A percentile compares a stretch with the other conserved stretches of the same genome.
Evolutionary conservation across 2,329 filamentous ascomycete genomes (phyloP).

Genomic region (Erysiphe pulchra): DNA sequence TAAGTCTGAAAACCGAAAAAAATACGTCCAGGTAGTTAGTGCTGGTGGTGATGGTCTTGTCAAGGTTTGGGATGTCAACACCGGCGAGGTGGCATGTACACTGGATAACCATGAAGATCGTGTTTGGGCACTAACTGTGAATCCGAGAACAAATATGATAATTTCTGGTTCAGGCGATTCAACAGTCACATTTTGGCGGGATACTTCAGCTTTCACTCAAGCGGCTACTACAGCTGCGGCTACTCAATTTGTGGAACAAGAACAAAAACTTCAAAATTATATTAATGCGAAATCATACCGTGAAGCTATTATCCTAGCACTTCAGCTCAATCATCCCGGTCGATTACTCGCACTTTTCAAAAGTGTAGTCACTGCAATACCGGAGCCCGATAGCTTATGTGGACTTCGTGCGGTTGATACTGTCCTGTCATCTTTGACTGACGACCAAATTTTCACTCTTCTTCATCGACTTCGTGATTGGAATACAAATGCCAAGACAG

Average conservation of each 20-base stretch:
- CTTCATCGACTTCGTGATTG: conserved; percentile 71
- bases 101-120: conserved; percentile 93
- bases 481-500: conserved; percentile 86
- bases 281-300: conserved; percentile 72
- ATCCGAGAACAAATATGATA: conserved; percentile 43
- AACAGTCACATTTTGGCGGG: conserved; percentile 84
- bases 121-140: conserved; percentile 67
- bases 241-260: conserved; percentile 66
- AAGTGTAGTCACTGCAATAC: conserved; percentile 37
- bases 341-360: conserved; percentile 67
- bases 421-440: conserved; percentile 51
- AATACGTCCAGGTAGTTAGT: conserved; percentile 48
- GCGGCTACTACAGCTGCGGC: conserved; percentile 47
- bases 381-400: conserved; percentile 35
- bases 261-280: conserved; percentile 83
- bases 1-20: conserved; percentile 23
- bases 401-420: conserved; percentile 53
- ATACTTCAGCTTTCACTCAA: conserved; percentile 63
- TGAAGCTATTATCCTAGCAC: conserved; percentile 72
- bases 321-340: conserved; percentile 84
- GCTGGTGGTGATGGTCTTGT: conserved; percentile 86
- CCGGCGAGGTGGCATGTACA: conserved; percentile 64
- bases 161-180: conserved; percentile 84
- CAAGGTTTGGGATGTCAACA: conserved; percentile 82
- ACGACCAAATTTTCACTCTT: conserved; percentile 66